Base-by-base conservation (phyloP, 106 monocot genomes). In the Allium sativum region DNA sequence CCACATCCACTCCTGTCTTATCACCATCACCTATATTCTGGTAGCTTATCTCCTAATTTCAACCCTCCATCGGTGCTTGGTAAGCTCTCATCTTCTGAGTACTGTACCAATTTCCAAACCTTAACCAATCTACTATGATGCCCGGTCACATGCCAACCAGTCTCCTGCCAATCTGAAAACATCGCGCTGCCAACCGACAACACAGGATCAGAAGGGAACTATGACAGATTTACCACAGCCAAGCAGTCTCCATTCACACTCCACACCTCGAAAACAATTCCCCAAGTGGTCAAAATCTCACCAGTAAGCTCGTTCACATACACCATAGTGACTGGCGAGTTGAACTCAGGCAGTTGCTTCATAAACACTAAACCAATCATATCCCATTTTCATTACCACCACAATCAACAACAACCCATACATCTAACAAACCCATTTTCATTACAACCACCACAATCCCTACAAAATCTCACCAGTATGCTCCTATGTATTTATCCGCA, bases 101-200 rank as follows among this genome's bases (percentile, higher is more conserved):
- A 76, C 62, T 96, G 91, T 43, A 91, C 71, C 96, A 91, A 91
- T 44, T 84, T 91, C 96, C 96, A 96, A n/a, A 96, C 74, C 59
- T 96, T 96, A 54, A 96, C 84, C 0, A 84, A 91, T 41, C 96
- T 91, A 52, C 96, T 96, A 68, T 96, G 87, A 59, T 96, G 96
- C 14, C 96, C 96, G 0, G 96, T 96, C 42, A 91, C 87, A 47
- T 80, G 87, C 96, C 96, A 96, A 60, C 76, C 82, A 6, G 87
- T 87, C 14, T 91, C 96, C 62, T 65, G 84, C 96, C 90, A 96
- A 51, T 96, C 96, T 0, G 91, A 91, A 65, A 70, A 79, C 7
- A 55, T 70, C 60, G 78, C 48, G 8, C 13, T 80, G 9, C 78
- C 68, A 31, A 91, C 81, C 3, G 91, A 84, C 17, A 96, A 73